Evolutionary conservation across 352 stramenopile species (phyloP).

Genomic region (Globisporangium mamillatum): DNA sequence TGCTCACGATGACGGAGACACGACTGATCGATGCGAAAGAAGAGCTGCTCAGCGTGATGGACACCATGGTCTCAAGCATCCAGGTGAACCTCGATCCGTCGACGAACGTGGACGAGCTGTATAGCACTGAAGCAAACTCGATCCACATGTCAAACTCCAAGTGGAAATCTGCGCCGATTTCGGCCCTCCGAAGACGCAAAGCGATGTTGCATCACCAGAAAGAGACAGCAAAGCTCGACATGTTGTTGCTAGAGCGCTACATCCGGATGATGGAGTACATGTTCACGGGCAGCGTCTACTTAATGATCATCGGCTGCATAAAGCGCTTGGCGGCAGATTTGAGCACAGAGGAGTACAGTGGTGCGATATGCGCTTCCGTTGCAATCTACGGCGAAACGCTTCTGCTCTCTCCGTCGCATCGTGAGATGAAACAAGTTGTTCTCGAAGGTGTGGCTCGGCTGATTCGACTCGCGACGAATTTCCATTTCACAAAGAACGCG

Average conservation of each 20-base stretch:
- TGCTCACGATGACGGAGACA: conserved; percentile 40
- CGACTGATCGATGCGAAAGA: conserved; percentile 68
- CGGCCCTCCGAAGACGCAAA: conserved; percentile 35
- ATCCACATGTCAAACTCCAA: conserved; percentile 51
- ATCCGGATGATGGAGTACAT: conserved; percentile 69
- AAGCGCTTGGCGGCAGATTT: conserved; percentile 34
- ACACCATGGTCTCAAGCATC: conserved; percentile 52
- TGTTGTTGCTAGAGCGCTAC: conserved; percentile 44
- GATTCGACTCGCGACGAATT: conserved; percentile 55
- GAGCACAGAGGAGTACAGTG: conserved; percentile 32
- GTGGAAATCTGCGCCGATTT: conserved; percentile 65
- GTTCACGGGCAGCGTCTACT: conserved; percentile 64
- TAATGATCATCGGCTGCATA: conserved; percentile 55
- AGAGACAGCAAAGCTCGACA: conserved; percentile 41
- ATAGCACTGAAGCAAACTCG: conserved; percentile 32
- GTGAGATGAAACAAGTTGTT: conserved; percentile 50
- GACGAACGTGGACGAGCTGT: conserved; percentile 49
- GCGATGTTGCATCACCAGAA: conserved; percentile 33
- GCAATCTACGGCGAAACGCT: conserved; percentile 39
- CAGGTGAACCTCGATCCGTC: conserved; percentile 36
- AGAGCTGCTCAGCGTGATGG: conserved; percentile 41
- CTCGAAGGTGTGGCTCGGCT: conserved; percentile 49
- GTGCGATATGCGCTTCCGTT: conserved; percentile 48
- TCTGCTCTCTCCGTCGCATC: conserved; percentile 37
- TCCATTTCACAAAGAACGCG: conserved; percentile 65